These are phyloP conservation scores for Lenzites betulinus DNA, from an alignment of 768 basidiomycete species.

Conservation along the genomic window DNA sequence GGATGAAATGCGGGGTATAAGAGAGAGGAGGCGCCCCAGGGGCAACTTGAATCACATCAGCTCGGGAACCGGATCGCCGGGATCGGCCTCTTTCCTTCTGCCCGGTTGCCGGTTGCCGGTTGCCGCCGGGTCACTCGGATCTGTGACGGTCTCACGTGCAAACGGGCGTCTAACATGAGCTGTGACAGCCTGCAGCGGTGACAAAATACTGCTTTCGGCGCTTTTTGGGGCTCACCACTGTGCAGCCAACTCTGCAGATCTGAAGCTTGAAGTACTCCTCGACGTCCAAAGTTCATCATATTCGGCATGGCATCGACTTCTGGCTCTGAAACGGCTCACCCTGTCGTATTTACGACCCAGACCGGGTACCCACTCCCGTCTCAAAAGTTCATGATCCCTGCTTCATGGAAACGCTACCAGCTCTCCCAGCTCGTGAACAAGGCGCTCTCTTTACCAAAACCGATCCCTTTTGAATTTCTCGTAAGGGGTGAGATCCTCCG, in stretches of 20 bases:
- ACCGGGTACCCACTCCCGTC: constrained; percentile 74
- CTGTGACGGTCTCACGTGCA: too few species aligned
- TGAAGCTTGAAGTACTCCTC: too few species aligned
- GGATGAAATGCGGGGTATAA: not conserved
- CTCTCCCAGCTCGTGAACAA: constrained; percentile 98
- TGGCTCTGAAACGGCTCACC: constrained; percentile 40
- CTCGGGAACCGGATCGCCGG: not conserved
- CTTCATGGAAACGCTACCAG: constrained; percentile 91
- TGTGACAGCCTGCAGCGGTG: not conserved
- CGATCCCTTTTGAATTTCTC: constrained; percentile 93
- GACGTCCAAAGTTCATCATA: too few species aligned
- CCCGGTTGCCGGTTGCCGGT: not conserved
- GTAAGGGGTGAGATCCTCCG: constrained; percentile 80
- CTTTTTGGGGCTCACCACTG: not conserved
- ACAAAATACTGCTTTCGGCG: constrained; percentile 9
- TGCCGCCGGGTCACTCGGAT: not conserved
- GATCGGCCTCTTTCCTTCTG: not conserved
- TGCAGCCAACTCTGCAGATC: too few species aligned
- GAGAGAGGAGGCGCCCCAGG: not conserved
- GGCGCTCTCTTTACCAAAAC: constrained; percentile 69
- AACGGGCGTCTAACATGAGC: not conserved
- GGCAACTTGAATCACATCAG: not conserved
- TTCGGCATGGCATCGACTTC: constrained; percentile 19
- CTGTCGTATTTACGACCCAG: constrained; percentile 74
- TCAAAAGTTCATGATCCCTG: constrained; percentile 92